These are phyloP conservation scores for Nematocida displodere DNA, from an alignment of 371 early-diverging fungal genomes.

Conservation along the genomic window DNA sequence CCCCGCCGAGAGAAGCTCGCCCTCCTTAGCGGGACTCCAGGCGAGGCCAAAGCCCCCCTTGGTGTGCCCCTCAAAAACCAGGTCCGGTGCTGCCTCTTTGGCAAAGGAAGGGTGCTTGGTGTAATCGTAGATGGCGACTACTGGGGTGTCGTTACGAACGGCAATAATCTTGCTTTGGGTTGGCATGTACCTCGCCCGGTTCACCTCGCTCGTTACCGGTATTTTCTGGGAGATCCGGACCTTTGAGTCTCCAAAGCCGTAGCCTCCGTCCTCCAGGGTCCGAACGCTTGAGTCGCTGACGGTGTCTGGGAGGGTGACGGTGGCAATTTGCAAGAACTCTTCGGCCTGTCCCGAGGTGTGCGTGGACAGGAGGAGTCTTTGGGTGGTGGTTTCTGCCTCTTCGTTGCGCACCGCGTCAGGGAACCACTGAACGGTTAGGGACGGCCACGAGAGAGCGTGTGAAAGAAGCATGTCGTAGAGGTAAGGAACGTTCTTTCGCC, in stretches of 20 bases:
- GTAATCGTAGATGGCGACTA: constrained; percentile 85
- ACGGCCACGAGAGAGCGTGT: constrained; percentile 91
- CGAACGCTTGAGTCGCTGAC: constrained; percentile 66
- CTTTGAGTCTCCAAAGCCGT: constrained; percentile 69
- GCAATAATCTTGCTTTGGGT: constrained; percentile 82
- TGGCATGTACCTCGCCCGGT: constrained; percentile 69
- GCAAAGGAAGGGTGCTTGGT: constrained; percentile 79
- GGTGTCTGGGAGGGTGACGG: constrained; percentile 74
- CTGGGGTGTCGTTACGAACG: constrained; percentile 77
- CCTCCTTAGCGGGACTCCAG: constrained; percentile 67
- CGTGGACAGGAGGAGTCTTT: constrained; percentile 72
- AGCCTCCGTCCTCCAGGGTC: constrained; percentile 70
- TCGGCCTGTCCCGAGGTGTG: constrained; percentile 85
- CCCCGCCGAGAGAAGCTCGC: constrained; percentile 74
- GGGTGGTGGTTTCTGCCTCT: constrained; percentile 54
- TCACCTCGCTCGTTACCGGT: constrained; percentile 56
- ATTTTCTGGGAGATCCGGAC: constrained; percentile 56
- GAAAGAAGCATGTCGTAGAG: constrained; percentile 90
- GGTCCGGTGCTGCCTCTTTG: constrained; percentile 73
- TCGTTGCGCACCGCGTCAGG: constrained; percentile 70
- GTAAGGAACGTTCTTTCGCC: constrained; percentile 96
- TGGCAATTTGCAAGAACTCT: constrained; percentile 81
- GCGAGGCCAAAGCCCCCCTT: constrained; percentile 79
- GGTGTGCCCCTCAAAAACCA: constrained; percentile 76
- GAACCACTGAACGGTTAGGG: constrained; percentile 90